Evolutionary conservation across 495 filamentous ascomycete species (phyloP), one percentile per base, ranked within the genome.

Genomic region (Penicillium malachiteum): DNA sequence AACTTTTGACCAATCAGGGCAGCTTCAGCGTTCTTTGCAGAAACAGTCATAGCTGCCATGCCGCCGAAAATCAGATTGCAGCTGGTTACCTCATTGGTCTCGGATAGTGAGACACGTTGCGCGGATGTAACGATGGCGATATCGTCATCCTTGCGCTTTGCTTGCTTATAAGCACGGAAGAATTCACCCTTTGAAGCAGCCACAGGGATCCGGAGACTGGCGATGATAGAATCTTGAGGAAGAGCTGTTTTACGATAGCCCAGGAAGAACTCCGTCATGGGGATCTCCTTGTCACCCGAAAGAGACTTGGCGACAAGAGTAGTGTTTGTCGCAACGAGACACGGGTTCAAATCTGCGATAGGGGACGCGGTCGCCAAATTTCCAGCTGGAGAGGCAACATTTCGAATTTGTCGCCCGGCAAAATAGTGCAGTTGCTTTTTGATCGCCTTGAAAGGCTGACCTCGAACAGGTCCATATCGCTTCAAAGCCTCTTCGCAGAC

Each of bases 71-170:
- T 87, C 17, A 97, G 80, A 56, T 87, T 88, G 35, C 80, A 84
- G 57, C 81, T 84, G 42, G 84, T 78, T 7, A 96, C 90, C 10
- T 81, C 67, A 37, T 92, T 79, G 4, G 73, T 72, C 1, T 86
- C 79, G 33, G 82, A 81, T 3, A 97, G 71, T 3, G 77, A 78
- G 7, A 96, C 78, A 42, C 88, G 84, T 37, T 97, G 69, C 5
- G 91, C 88, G 8, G 87, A 83, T 54, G 93, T 97, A 39, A 96
- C 93, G 54, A 97, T 96, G 9, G 93, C 93, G 67, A 96, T 96
- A 72, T 97, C 93, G 69, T 96, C 93, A 64, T 97, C 93, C 62
- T 96, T 96, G 48, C 93, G 78, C 78, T 97, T 97, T 0, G 93
- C 84, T 64, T 97, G 93, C 70, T 97, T 97, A 71, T 96, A 97